Evolutionary conservation across 1,139 yeast genomes (phyloP).

Genomic region (Meyerozyma smithsonii): DNA sequence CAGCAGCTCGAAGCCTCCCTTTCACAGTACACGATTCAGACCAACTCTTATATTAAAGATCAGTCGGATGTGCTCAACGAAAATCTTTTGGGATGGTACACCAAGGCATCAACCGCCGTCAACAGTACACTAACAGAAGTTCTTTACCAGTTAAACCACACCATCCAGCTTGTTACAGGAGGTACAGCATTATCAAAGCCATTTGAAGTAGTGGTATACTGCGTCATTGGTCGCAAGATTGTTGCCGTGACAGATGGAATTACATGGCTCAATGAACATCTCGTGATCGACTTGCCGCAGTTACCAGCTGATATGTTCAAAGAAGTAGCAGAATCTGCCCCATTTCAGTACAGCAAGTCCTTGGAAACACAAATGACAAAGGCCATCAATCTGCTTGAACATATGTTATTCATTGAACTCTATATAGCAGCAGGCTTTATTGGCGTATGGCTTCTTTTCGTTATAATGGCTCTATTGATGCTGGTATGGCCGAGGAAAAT

Average conservation of each 20-base stretch:
- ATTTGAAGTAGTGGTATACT: slow-evolving; percentile 62
- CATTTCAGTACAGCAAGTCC: background rate
- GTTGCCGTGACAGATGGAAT: slow-evolving; percentile 62
- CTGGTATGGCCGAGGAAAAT: slow-evolving; percentile 6
- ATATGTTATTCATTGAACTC: slow-evolving; percentile 29
- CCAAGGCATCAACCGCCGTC: slow-evolving; percentile 47
- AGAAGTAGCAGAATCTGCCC: background rate
- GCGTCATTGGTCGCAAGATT: slow-evolving; percentile 74
- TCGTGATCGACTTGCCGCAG: slow-evolving; percentile 56
- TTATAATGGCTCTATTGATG: slow-evolving; percentile 31
- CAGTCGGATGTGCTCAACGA: slow-evolving; percentile 48
- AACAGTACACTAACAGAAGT: slow-evolving; percentile 53
- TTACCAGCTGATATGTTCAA: slow-evolving; percentile 6
- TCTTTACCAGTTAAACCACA: slow-evolving; percentile 46
- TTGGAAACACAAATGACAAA: background rate
- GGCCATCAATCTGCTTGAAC: slow-evolving; percentile 1
- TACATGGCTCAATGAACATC: slow-evolving; percentile 69
- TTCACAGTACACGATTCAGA: slow-evolving; percentile 14
- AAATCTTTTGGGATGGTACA: slow-evolving; percentile 64
- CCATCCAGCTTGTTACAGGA: slow-evolving; percentile 52
- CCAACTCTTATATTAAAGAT: slow-evolving; percentile 20
- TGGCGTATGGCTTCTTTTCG: slow-evolving; percentile 45
- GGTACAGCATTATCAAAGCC: slow-evolving; percentile 65
- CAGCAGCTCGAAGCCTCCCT: slow-evolving; percentile 6
- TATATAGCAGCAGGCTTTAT: slow-evolving; percentile 39